A percentile compares a stretch with the other conserved stretches of the same genome.
phyloP scores from a whole-genome alignment of 345 rosid species.

The Citrus maxima region DNA sequence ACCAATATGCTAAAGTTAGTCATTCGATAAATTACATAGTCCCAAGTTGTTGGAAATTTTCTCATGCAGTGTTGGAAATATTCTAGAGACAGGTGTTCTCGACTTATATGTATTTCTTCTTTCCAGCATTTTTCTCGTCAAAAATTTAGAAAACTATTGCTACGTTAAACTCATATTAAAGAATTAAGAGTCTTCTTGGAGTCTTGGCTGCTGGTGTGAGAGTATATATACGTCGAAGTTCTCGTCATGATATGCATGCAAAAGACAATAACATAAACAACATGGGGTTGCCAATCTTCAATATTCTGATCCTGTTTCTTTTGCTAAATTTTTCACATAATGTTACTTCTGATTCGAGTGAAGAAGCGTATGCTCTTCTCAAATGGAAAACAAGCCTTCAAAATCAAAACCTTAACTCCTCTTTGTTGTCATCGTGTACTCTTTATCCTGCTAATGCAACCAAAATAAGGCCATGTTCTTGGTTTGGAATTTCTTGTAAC shows the following conservation, averaged over 20 bases:
- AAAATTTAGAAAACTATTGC: too few relatives aligned
- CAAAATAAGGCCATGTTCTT: neutral
- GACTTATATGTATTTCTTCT: too few relatives aligned
- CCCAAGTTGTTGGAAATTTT: too few relatives aligned
- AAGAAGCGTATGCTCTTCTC: neutral
- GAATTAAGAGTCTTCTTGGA: too few relatives aligned
- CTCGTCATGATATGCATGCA: neutral
- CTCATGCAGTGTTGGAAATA: neutral
- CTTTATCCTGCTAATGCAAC: neutral
- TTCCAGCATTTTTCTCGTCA: neutral
- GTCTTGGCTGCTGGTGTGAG: neutral
- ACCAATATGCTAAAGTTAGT: too few relatives aligned
- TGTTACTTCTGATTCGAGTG: neutral
- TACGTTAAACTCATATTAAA: too few relatives aligned
- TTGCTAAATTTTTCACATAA: neutral
- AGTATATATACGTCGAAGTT: neutral
- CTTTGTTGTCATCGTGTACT: neutral
- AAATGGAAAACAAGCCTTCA: neutral
- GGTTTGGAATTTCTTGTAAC: constrained; percentile 26
- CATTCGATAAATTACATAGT: too few relatives aligned
- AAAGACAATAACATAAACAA: neutral
- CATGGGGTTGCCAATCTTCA: neutral
- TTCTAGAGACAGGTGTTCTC: neutral
- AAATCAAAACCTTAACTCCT: neutral
- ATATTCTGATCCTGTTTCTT: too few relatives aligned